These are phyloP conservation scores for Penicilliopsis zonata DNA, from an alignment of 495 filamentous ascomycete species.

Conservation along the genomic window DNA sequence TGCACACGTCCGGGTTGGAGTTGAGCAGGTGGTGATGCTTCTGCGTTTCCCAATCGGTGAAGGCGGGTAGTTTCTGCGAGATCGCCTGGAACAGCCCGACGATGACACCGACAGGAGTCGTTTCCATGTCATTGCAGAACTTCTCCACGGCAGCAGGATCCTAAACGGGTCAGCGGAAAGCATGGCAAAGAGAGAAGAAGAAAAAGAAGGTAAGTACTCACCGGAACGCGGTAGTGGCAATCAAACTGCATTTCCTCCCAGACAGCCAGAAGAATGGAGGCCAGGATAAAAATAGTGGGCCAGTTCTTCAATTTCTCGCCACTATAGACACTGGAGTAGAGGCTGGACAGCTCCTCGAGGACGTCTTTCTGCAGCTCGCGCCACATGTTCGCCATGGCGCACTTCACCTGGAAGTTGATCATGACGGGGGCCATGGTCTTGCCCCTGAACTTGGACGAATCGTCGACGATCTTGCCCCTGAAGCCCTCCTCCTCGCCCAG, in stretches of 20 bases:
- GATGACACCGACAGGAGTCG: conserved; percentile 84
- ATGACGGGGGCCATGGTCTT: conserved; percentile 87
- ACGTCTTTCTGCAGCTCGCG: conserved; percentile 90
- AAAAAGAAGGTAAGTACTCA: conserved; percentile 20
- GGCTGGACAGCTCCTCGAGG: conserved; percentile 74
- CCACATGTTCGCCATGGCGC: conserved; percentile 90
- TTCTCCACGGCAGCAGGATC: conserved; percentile 73
- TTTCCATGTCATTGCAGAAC: conserved; percentile 93
- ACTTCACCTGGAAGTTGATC: conserved; percentile 98
- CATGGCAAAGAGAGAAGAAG: too few relatives aligned
- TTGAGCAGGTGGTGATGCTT: conserved; percentile 78
- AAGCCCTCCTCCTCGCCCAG: conserved; percentile 66
- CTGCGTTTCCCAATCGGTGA: conserved; percentile 81
- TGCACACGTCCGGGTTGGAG: conserved; percentile 81
- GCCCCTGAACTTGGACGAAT: conserved; percentile 67
- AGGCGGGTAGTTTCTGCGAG: conserved; percentile 81
- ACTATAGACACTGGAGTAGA: conserved; percentile 89
- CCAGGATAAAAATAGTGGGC: conserved; percentile 94
- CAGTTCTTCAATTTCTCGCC: conserved; percentile 92
- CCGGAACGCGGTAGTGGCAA: conserved; percentile 77
- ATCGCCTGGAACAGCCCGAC: conserved; percentile 92
- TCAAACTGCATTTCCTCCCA: conserved; percentile 99
- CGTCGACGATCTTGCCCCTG: conserved; percentile 67
- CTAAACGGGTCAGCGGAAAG: too few relatives aligned
- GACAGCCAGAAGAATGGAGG: conserved; percentile 76